phyloP scores from a whole-genome alignment of 768 basidiomycete genomes.

The Leccinum longicurvipes region DNA sequence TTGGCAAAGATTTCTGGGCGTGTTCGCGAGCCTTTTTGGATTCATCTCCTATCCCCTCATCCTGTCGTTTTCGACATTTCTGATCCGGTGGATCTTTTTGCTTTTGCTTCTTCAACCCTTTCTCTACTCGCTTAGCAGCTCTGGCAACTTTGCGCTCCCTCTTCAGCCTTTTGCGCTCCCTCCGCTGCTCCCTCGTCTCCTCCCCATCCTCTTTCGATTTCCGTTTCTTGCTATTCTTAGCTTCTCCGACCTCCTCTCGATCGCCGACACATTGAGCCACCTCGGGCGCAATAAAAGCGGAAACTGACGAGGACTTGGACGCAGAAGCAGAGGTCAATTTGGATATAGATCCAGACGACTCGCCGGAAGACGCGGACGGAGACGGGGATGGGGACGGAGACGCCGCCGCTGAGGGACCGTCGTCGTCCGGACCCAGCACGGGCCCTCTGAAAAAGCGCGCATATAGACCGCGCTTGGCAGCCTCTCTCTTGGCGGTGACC shows the following conservation, averaged over 20 bases:
- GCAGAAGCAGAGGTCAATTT: background rate
- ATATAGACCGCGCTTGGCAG: slow-evolving; percentile 74
- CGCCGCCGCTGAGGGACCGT: background rate
- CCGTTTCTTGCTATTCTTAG: slow-evolving; percentile 6
- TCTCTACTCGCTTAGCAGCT: slow-evolving; percentile 12
- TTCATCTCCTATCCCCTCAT: background rate
- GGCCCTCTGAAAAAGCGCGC: slow-evolving; percentile 80
- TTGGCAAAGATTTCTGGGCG: slow-evolving; percentile 6
- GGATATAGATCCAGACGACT: background rate
- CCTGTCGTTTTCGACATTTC: background rate
- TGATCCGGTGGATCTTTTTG: background rate
- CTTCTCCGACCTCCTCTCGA: background rate
- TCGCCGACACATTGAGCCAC: background rate
- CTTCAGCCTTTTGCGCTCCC: slow-evolving; percentile 23
- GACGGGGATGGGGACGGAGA: background rate
- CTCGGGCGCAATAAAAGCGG: background rate
- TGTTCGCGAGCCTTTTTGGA: slow-evolving; percentile 8
- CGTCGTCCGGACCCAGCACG: slow-evolving; percentile 49
- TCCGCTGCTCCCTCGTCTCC: slow-evolving; percentile 19
- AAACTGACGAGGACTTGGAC: background rate
- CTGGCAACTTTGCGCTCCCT: slow-evolving; percentile 20
- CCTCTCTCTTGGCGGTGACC: slow-evolving; percentile 68
- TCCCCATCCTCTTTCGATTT: slow-evolving; percentile 5
- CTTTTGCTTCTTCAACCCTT: background rate
- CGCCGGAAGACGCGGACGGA: background rate